Evolutionary conservation across 2,329 filamentous ascomycete genomes (phyloP), one percentile per base, ranked within the genome.

Genomic region (Fusarium neocosmosporiellum): DNA sequence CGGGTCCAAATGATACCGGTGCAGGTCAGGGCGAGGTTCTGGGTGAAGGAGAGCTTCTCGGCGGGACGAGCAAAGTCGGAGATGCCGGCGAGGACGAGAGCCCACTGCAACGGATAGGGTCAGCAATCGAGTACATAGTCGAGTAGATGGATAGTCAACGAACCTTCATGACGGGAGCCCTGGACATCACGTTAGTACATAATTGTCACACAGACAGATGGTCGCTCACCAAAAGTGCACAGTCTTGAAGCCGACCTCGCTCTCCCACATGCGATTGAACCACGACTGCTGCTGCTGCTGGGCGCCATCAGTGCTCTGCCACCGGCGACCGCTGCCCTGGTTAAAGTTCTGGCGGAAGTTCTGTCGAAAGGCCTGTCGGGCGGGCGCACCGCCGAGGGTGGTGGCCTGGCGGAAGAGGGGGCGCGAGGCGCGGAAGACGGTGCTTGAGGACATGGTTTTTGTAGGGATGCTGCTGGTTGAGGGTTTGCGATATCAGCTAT

Each of bases 1-100:
- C 96, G 91, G 53, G 96, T 99, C 96, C 96, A 99, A 88, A 99
- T 99, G 74, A 93, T 85, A 75, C 96, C 96, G 11, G 96, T 99
- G 78, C 91, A 91, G 81, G 94, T 96, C 77, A 99, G 89, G 67
- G 96, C 96, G 59, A 88, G 87, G 86, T 98, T 99, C 85, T 98
- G 95, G 33, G 94, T 96, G 71, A 98, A 87, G 43, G 95, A 98
- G 76, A 99, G 94, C 83, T 95, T 94, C 83, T 97, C 94, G 72
- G 93, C 94, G 34, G 96, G 96, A 77, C 96, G 95, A 71, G 92
- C 89, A 82, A 99, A 93, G 86, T 99, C 96, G 78, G 94, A 92
- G 81, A 97, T 89, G 81, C 96, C 96, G 76, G 96, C 94, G 75
- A 98, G 86, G 83, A 98, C 96, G 79, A 99, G 88, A 78, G 90